phyloP scores from a whole-genome alignment of 2,329 filamentous ascomycete species.

The Tolypocladium guangdongense region DNA sequence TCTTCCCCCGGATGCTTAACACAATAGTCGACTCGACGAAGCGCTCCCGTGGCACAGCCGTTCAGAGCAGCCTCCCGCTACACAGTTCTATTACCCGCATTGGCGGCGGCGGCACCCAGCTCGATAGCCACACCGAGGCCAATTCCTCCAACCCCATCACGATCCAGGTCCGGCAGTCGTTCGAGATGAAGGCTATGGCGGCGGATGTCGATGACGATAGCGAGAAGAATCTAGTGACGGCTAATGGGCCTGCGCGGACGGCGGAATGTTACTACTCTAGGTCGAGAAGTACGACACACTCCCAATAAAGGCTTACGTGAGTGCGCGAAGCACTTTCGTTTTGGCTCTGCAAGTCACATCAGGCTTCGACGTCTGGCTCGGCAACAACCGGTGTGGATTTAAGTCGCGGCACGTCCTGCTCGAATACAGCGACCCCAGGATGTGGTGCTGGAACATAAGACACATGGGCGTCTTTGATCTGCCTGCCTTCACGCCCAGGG shows the following conservation, averaged over 20 bases:
- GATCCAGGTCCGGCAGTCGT: conserved; percentile 8
- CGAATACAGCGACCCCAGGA: conserved; percentile 65
- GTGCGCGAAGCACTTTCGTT: conserved; percentile 70
- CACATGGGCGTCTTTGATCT: conserved; percentile 90
- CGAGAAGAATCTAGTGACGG: conserved; percentile 4
- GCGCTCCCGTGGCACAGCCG: conserved; percentile 1
- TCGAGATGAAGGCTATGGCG: conserved; percentile 7
- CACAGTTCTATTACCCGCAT: conserved; percentile 1
- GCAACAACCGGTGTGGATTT: conserved; percentile 87
- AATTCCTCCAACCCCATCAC: neutral
- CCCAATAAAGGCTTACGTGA: no score
- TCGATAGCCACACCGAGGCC: neutral
- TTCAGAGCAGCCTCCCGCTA: conserved; percentile 1
- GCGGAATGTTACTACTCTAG: neutral
- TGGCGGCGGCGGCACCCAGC: neutral
- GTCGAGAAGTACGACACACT: neutral
- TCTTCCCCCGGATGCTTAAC: conserved; percentile 10
- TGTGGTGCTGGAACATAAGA: conserved; percentile 95
- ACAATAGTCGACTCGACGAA: conserved; percentile 3
- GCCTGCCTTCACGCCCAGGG: conserved; percentile 66
- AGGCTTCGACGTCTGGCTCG: conserved; percentile 91
- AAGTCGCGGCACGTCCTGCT: conserved; percentile 64
- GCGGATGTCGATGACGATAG: conserved; percentile 3
- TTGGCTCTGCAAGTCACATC: conserved; percentile 83
- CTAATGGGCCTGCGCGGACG: neutral